Conservation (phyloP, 768 basidiomycete genomes). For the Lactarius pseudohatsudake region DNA sequence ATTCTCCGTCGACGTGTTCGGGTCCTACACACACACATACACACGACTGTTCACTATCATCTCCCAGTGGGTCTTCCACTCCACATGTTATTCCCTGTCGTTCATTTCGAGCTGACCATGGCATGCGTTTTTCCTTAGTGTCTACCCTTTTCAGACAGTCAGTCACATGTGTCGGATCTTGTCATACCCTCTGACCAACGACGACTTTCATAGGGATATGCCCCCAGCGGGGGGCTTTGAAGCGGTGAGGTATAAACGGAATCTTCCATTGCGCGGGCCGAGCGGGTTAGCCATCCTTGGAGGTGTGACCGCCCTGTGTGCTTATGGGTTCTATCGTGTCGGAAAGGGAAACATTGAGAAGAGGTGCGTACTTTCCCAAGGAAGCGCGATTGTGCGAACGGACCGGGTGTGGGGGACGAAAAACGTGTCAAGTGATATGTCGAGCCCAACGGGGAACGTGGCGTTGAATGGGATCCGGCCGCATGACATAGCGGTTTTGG, state of each 20-base stretch:
- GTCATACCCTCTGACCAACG: conserved; percentile 28
- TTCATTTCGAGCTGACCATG: conserved; percentile 22
- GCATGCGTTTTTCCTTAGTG: conserved; percentile 41
- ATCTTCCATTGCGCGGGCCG: conserved; percentile 86
- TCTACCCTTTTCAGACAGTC: conserved; percentile 64
- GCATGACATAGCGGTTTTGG: conserved; percentile 42
- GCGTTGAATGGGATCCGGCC: conserved; percentile 60
- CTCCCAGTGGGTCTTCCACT: conserved; percentile 23
- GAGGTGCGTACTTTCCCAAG: conserved; percentile 58
- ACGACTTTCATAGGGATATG: conserved; percentile 70
- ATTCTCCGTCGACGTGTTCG: background rate
- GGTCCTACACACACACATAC: background rate
- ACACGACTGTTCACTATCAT: conserved; percentile 11
- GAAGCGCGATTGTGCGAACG: conserved; percentile 18
- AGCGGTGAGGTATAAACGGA: conserved; percentile 91
- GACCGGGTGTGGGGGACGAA: conserved; percentile 56
- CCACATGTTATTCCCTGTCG: conserved; percentile 4
- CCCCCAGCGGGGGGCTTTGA: conserved; percentile 94
- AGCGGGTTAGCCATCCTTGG: conserved; percentile 83
- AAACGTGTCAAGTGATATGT: conserved; percentile 55
- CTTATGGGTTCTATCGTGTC: conserved; percentile 88
- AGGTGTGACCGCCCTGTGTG: conserved; percentile 82
- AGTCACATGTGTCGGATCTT: conserved; percentile 32
- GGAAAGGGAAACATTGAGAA: conserved; percentile 90
- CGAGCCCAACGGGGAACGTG: conserved; percentile 73